A percentile compares a stretch with the other conserved stretches of the same genome.
phyloP scores from a whole-genome alignment of 495 filamentous ascomycete genomes.

The Tuber umbilicatum region DNA sequence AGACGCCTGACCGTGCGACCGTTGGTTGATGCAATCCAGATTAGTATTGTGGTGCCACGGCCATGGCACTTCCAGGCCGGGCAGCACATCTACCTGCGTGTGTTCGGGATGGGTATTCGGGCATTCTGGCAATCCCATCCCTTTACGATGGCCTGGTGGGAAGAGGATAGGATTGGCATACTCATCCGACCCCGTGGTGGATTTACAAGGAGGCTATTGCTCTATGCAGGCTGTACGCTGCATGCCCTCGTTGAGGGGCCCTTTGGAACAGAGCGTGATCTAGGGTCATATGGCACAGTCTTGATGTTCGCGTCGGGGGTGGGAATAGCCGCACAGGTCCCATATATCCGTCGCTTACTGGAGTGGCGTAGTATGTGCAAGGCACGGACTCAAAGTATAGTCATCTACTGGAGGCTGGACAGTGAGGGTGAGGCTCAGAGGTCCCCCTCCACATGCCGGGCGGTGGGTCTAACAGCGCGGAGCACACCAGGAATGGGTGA shows the following conservation, averaged over 20 bases:
- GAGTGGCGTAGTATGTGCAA: not conserved
- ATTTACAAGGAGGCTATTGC: slow-evolving; percentile 39
- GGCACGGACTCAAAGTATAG: not conserved
- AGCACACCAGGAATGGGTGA: slow-evolving; percentile 4
- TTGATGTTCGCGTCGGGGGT: slow-evolving; percentile 4
- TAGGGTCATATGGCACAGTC: not conserved
- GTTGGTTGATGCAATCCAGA: not conserved
- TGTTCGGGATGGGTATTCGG: slow-evolving; percentile 37
- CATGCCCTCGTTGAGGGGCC: not conserved
- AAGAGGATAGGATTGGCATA: slow-evolving; percentile 36
- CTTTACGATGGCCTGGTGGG: slow-evolving; percentile 44
- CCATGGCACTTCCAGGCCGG: slow-evolving; percentile 41
- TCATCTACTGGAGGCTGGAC: not conserved
- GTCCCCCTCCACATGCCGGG: not conserved
- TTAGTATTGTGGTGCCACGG: not conserved
- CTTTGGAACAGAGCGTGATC: not conserved
- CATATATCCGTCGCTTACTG: not conserved
- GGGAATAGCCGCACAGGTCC: not conserved
- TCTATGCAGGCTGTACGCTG: too few relatives aligned
- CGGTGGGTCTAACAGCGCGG: not conserved
- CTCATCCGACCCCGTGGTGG: slow-evolving; percentile 39
- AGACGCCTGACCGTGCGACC: slow-evolving; percentile 9
- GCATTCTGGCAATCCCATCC: slow-evolving; percentile 41
- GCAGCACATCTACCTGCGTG: slow-evolving; percentile 40
- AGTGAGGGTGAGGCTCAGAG: not conserved